Base-by-base conservation (phyloP, 495 filamentous ascomycete species). In the Platismatia glauca region DNA sequence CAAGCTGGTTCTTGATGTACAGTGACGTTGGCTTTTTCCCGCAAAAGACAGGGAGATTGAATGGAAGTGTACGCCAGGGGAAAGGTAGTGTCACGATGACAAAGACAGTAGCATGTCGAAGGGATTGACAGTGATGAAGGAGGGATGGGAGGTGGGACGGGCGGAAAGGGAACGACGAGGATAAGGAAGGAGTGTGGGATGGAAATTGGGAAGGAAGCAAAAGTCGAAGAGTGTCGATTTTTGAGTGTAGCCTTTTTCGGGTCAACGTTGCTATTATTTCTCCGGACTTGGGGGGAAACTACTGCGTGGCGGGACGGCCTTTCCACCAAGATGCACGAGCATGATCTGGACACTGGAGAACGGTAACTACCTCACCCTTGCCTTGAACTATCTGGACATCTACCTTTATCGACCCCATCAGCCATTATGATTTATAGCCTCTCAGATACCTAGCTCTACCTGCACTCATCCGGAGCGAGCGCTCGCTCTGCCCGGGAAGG, bases 111-210 rank as follows among this genome's bases (percentile, higher is more conserved):
- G 9, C 34, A 46, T 59, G 59, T 50, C 58, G 63, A 68, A 67
- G 71, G 62, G 60, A 60, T 58, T 58, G 55, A 70, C 55, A 57
- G 55, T 50, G 52, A 64, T 46, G 57, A 57, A 70, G 64, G 67
- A 64, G 62, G 71, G 70, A 63, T 68, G 66, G 68, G 70, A 68
- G 64, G 62, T 67, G 62, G 64, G 65, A 65, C 67, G 64, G 46
- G 66, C 61, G 48, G 71, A 66, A 71, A 74, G 70, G 71, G 70
- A 66, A 71, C 59, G 64, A 71, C 72, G 71, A 68, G 71, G 72
- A 71, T 63, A 68, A 67, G 68, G 70, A 68, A 71, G 72, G 69
- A 69, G 63, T 58, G 63, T 68, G 67, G 68, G 67, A 53, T 61
- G 58, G 61, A 71, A 61, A 35, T 35, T 4, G 34, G 34, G 64